These are phyloP conservation scores for Coniochaeta pulveracea DNA, from an alignment of 2,329 filamentous ascomycete species.

Conservation along the genomic window DNA sequence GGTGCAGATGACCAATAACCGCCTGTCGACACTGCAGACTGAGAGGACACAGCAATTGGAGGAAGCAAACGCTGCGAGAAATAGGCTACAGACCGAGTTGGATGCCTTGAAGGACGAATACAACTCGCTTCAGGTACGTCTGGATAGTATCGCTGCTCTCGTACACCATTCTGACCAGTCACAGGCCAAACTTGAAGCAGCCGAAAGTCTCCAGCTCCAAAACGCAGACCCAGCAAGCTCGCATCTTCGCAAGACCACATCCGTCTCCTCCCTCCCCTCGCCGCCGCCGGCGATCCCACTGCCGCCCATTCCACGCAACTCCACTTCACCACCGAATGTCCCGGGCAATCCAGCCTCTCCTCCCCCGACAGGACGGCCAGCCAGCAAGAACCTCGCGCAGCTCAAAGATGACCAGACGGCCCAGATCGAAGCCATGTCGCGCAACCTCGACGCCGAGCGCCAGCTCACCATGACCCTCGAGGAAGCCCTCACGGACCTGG, in stretches of 20 bases:
- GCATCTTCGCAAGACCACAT: conserved; percentile 74
- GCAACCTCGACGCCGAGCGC: conserved; percentile 90
- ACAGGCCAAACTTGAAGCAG: conserved; percentile 49
- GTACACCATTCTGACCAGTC: neutral
- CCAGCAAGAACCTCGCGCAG: conserved; percentile 74
- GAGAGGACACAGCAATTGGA: conserved; percentile 68
- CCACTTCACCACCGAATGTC: conserved; percentile 17
- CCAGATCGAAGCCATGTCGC: conserved; percentile 90
- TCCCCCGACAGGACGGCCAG: conserved; percentile 55
- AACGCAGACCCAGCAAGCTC: no score
- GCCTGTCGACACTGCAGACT: conserved; percentile 69
- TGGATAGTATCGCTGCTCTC: no score
- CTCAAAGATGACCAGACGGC: conserved; percentile 91
- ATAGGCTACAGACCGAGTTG: conserved; percentile 55
- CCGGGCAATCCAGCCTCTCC: conserved; percentile 28
- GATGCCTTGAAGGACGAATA: conserved; percentile 60
- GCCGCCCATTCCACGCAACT: conserved; percentile 64
- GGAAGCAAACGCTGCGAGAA: conserved; percentile 58
- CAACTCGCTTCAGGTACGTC: conserved; percentile 62
- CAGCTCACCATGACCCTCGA: conserved; percentile 92
- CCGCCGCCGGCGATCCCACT: conserved; percentile 94
- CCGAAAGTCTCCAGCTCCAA: conserved; percentile 25
- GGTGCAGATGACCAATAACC: conserved; percentile 73
- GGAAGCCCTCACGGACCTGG: conserved; percentile 88
- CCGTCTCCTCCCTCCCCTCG: conserved; percentile 75